Evolutionary conservation across 805 yeast genomes (phyloP).

Genomic region (Wickerhamomyces sydowiorum): DNA sequence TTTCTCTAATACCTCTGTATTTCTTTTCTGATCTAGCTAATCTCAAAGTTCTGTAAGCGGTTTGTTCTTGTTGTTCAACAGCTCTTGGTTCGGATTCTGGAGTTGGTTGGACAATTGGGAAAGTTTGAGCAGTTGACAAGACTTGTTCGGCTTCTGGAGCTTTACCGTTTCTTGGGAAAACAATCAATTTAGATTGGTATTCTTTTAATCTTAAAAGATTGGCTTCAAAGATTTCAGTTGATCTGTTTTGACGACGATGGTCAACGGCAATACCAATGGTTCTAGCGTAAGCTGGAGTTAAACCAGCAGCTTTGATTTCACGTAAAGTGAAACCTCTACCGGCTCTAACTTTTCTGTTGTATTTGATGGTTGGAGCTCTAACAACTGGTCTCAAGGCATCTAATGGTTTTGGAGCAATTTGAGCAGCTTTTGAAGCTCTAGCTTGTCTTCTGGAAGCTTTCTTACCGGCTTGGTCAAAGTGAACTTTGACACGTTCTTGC

Average conservation of each 20-base stretch:
- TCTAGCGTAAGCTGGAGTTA: slow-evolving; percentile 92
- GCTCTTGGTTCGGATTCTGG: slow-evolving; percentile 81
- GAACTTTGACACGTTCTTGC: slow-evolving; percentile 99
- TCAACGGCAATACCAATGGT: slow-evolving; percentile 98
- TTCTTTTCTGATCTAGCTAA: slow-evolving; percentile 91
- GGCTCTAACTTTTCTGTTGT: slow-evolving; percentile 99
- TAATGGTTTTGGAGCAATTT: slow-evolving; percentile 95
- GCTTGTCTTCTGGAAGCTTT: slow-evolving; percentile 95
- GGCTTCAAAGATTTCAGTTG: slow-evolving; percentile 88
- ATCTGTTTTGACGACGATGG: slow-evolving; percentile 99
- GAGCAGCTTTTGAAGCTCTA: slow-evolving; percentile 91
- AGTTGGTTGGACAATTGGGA: slow-evolving; percentile 87
- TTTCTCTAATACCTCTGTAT: slow-evolving; percentile 93
- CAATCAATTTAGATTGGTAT: slow-evolving; percentile 91
- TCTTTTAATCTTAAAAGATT: slow-evolving; percentile 96
- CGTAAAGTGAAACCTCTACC: slow-evolving; percentile 99
- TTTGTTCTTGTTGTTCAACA: slow-evolving; percentile 59
- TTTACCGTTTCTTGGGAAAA: slow-evolving; percentile 90
- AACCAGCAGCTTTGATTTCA: slow-evolving; percentile 97
- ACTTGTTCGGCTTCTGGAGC: slow-evolving; percentile 78
- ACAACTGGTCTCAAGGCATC: slow-evolving; percentile 96
- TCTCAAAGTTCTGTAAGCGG: slow-evolving; percentile 94
- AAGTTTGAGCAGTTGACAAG: slow-evolving; percentile 63
- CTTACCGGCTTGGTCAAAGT: slow-evolving; percentile 99
- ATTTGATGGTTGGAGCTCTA: slow-evolving; percentile 97